These are phyloP conservation scores for Metrosideros polymorpha DNA, from an alignment of 441 rosid species.

Conservation along the genomic window DNA sequence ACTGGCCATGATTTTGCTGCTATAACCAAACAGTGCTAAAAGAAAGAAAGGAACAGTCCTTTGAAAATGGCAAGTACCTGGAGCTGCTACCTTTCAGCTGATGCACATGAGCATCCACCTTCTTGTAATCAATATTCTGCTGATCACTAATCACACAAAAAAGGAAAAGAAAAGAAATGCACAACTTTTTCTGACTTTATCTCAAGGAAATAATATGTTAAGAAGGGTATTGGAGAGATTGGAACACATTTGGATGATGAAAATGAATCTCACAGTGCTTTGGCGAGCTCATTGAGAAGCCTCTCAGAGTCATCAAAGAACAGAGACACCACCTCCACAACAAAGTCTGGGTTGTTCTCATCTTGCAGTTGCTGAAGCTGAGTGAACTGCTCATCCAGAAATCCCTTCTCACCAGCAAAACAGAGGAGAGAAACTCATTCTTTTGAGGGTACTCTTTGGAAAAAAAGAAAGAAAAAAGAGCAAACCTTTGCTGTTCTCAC, in stretches of 20 bases:
- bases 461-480: not conserved
- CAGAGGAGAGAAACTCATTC: not conserved
- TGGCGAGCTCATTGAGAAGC: slow-evolving; percentile 47
- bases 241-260: not conserved
- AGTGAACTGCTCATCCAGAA: slow-evolving; percentile 50
- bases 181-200: not conserved
- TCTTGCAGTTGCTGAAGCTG: slow-evolving; percentile 62
- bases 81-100: slow-evolving; percentile 78
- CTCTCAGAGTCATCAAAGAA: slow-evolving; percentile 59
- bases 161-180: not conserved
- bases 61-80: slow-evolving; percentile 22
- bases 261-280: slow-evolving; percentile 29
- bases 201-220: not conserved
- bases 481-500: not conserved
- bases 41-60: not conserved
- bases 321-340: slow-evolving; percentile 54
- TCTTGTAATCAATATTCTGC: slow-evolving; percentile 38
- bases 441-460: not conserved
- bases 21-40: not conserved
- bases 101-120: slow-evolving; percentile 53
- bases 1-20: not conserved
- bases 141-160: slow-evolving; percentile 24
- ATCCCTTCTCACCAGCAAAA: slow-evolving; percentile 26
- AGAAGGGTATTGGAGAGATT: not conserved
- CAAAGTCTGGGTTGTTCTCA: slow-evolving; percentile 68